Percentiles rank a stretch among this genome's conserved stretches.
Conservation (phyloP, 2,329 filamentous ascomycete species). For the Cryphonectria japonica region DNA sequence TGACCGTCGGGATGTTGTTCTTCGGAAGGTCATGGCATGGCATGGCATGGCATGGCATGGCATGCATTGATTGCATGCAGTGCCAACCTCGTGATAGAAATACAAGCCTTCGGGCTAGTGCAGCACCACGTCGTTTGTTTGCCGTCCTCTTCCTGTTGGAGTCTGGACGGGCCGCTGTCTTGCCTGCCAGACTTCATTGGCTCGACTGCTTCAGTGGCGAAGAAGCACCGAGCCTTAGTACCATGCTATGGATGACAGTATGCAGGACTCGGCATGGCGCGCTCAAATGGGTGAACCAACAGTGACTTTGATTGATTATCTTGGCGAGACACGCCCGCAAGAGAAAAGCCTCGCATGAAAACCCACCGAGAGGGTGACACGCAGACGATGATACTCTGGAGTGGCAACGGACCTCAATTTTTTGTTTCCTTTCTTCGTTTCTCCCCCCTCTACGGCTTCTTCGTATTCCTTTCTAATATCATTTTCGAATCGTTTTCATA, state of each 20-base stretch:
- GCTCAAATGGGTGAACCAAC: not conserved
- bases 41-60: not conserved
- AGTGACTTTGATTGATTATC: not conserved
- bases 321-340: not conserved
- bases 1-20: not conserved
- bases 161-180: not conserved
- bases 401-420: not conserved
- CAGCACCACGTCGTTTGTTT: not conserved
- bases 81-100: not conserved
- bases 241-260: not conserved
- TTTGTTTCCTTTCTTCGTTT: not conserved
- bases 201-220: not conserved
- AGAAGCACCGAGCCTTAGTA: not conserved
- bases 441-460: not conserved
- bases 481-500: too few relatives aligned
- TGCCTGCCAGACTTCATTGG: not conserved
- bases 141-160: not conserved
- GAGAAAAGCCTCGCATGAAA: not conserved
- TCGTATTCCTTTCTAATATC: not conserved
- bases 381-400: not conserved
- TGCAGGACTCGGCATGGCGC: not conserved
- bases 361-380: not conserved
- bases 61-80: slow-evolving; percentile 7
- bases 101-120: not conserved
- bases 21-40: not conserved